Evolutionary conservation across 768 basidiomycete genomes (phyloP), one percentile per base, ranked within the genome.

Genomic region (Suillus bovinus): DNA sequence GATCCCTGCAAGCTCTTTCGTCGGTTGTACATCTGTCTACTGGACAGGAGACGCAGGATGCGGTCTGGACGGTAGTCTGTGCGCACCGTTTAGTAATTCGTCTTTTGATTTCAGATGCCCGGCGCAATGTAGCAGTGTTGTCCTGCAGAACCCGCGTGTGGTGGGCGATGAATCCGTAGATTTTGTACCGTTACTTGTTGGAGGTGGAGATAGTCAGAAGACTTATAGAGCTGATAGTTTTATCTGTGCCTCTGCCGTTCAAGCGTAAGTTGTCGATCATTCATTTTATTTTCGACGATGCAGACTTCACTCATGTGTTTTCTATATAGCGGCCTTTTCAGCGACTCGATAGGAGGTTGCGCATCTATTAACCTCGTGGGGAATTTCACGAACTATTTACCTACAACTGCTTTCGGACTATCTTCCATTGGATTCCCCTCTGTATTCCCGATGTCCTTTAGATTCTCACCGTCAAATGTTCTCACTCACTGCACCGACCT

Each of bases 211-310:
- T 74, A 64, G 64, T 0, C 79, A 86, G 53, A 70, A 71, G 44
- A 94, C 92, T 5, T 95, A 94, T 69, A 82, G 94, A 69, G 91
- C 86, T 2, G 94, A 95, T 71, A 86, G 82, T 61, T 95, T 94
- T 71, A 84, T 94, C 41, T 95, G 94, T 71, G 86, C 91, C 46
- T 87, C 93, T 46, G 93, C 91, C 44, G 79, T 88, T 44, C 93
- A 94, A 78, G 85, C 87, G 87, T 93, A 71, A 74, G 84, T 82
- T 58, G 27, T 58, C 60, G 59, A 38, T 44, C 17, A 50, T 61
- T 34, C 64, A 38, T 8, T 33, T 53, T 1, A 16, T n/a, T 22
- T 46, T 38, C 39, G 38, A 29, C 14, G 38, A 61, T 50, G 24
- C 27, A 54, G 59, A 58, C 60, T 70, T 56, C 20, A 69, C 29